Percentiles rank a stretch among this genome's conserved stretches.
These are phyloP conservation scores for Phytophthora kernoviae DNA, from an alignment of 352 stramenopile genomes.

Conservation along the genomic window DNA sequence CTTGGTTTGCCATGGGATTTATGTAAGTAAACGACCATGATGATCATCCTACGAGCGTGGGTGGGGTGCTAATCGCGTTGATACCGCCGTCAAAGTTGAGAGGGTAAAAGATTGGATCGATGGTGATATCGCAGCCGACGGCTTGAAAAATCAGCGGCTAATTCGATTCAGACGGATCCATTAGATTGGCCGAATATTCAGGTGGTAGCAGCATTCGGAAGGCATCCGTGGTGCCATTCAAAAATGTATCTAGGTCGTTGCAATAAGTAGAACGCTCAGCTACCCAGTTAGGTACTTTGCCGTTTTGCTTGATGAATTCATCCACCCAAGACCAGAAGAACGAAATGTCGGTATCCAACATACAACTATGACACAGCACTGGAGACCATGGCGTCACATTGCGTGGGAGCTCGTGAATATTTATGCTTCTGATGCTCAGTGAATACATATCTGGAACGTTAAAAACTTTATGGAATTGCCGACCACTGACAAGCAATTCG, in stretches of 20 bases:
- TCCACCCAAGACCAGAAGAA: slow-evolving; percentile 25
- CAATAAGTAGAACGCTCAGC: slow-evolving; percentile 14
- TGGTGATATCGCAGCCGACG: slow-evolving; percentile 11
- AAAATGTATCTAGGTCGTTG: slow-evolving; percentile 18
- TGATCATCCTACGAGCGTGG: too few relatives aligned
- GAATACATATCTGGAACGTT: slow-evolving; percentile 4
- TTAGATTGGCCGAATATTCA: slow-evolving; percentile 21
- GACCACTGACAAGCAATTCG: slow-evolving; percentile 26
- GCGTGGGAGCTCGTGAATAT: slow-evolving; percentile 15
- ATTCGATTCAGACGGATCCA: slow-evolving; percentile 22
- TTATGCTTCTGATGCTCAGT: slow-evolving; percentile 13
- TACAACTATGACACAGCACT: slow-evolving; percentile 1
- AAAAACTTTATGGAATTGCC: slow-evolving; percentile 27
- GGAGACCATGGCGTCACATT: slow-evolving; percentile 18
- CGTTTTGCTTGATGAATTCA: slow-evolving; percentile 14
- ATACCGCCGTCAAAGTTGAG: slow-evolving; percentile 16
- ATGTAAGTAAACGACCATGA: background rate
- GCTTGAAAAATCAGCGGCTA: slow-evolving; percentile 3
- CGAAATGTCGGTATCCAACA: slow-evolving; percentile 17
- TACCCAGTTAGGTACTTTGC: slow-evolving; percentile 4
- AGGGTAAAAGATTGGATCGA: slow-evolving; percentile 21
- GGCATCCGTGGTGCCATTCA: slow-evolving; percentile 1
- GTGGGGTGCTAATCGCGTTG: slow-evolving; percentile 20
- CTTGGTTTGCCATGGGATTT: background rate
- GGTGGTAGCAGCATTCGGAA: slow-evolving; percentile 18